Conservation (phyloP, 805 yeast species). For the Ogataea nitratoaversa region DNA sequence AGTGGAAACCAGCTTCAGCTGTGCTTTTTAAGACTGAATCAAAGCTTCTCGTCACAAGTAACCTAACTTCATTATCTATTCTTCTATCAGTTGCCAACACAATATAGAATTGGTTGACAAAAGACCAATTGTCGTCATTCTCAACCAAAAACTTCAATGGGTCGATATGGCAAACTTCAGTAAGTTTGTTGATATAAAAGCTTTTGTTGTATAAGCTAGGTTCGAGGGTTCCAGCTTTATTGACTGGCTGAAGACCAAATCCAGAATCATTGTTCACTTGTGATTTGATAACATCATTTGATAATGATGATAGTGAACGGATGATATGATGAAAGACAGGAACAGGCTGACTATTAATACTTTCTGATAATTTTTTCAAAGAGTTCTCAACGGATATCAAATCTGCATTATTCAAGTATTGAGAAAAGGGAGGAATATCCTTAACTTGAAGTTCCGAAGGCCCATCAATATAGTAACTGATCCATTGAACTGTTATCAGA, state of each 20-base stretch:
- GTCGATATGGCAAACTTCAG: slow-evolving; percentile 49
- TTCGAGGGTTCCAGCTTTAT: slow-evolving; percentile 14
- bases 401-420: slow-evolving; percentile 43
- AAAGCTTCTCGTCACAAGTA: slow-evolving; percentile 46
- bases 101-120: slow-evolving; percentile 43
- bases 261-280: slow-evolving; percentile 5
- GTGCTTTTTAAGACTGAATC: slow-evolving; percentile 43
- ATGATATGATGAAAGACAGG: slow-evolving; percentile 48
- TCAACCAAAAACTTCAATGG: slow-evolving; percentile 44
- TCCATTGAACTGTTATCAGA: slow-evolving; percentile 70
- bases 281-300: slow-evolving; percentile 25
- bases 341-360: slow-evolving; percentile 51
- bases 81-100: slow-evolving; percentile 41
- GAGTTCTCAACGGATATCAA: slow-evolving; percentile 50
- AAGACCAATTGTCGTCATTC: slow-evolving; percentile 43
- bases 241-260: slow-evolving; percentile 19
- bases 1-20: slow-evolving; percentile 38
- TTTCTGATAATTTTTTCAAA: slow-evolving; percentile 56
- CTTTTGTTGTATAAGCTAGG: slow-evolving; percentile 53
- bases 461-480: slow-evolving; percentile 66
- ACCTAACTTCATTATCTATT: slow-evolving; percentile 40
- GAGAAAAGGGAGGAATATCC: slow-evolving; percentile 40
- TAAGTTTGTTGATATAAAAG: slow-evolving; percentile 51
- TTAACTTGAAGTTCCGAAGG: slow-evolving; percentile 39
- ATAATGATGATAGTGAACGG: slow-evolving; percentile 41